Evolutionary conservation across 148 eudicot species (phyloP), one percentile per base, ranked within the genome.

Genomic region (Nyssa sinensis): DNA sequence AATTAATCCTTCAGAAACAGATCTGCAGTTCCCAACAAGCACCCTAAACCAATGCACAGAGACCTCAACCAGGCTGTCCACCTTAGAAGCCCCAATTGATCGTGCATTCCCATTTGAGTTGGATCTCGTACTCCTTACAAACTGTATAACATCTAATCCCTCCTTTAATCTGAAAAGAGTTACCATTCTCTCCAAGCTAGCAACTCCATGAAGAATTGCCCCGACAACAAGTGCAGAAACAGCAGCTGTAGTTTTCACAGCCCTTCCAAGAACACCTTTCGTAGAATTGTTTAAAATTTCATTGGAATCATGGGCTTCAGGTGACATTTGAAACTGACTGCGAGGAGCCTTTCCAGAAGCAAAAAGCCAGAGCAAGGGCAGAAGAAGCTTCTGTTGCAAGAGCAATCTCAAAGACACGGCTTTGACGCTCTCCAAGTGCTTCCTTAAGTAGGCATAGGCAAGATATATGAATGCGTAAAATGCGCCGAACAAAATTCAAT

Each of bases 341-440:
- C 95, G 95, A 61, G 88, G 81, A 77, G 78, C 84, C 73, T 92
- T 95, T 32, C 86, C 87, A 58, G 98, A 86, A 33, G 84, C 74
- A 77, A 83, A 85, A 82, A 82, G n/a, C 84, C 78, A 85, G 94
- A 59, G 94, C 82, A 74, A 96, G 94, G 47, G 91, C 90, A 29
- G 93, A 83, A 75, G 93, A 86, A 74, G 97, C 91, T 84, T 96
- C 99, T 24, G 89, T 82, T 37, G 98, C 98, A 71, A 96, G 91
- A 79, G 98, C 97, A 34, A 96, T 90, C 82, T 96, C 99, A 78
- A 96, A 96, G 61, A 91, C 94, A n/a, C 99, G 94, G 75, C 94
- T 87, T 79, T 93, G 94, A 68, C 97, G 92, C 83, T 96, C 99
- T 69, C 99, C 99, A 41, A 96, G 91, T 27, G 97, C 98, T 80